These are phyloP conservation scores for Suillus plorans DNA, from an alignment of 768 basidiomycete genomes.

Conservation along the genomic window DNA sequence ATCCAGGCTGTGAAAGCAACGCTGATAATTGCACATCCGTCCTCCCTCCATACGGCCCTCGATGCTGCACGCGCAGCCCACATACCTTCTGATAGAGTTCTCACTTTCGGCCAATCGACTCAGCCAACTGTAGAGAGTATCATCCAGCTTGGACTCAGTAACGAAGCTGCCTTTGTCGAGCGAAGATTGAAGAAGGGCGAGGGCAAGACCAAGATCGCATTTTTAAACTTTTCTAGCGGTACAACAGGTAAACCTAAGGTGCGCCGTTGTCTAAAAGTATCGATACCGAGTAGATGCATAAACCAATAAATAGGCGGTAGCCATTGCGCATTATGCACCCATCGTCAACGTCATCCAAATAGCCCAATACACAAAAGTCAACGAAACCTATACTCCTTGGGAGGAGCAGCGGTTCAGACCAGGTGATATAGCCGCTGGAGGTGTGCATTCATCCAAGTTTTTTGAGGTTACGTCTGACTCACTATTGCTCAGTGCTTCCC, in stretches of 20 bases:
- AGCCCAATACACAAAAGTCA: constrained; percentile 47
- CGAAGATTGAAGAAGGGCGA: constrained; percentile 54
- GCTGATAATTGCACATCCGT: constrained; percentile 33
- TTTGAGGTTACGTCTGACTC: background rate
- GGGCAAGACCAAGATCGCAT: constrained; percentile 61
- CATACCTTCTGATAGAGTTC: constrained; percentile 28
- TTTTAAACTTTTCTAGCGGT: constrained; percentile 72
- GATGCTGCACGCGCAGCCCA: constrained; percentile 29
- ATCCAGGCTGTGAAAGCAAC: constrained; percentile 25
- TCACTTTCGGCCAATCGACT: constrained; percentile 23
- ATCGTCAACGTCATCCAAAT: constrained; percentile 65
- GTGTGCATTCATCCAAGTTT: constrained; percentile 34
- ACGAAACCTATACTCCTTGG: constrained; percentile 36
- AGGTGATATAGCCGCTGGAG: constrained; percentile 57
- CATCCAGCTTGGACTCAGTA: constrained; percentile 41
- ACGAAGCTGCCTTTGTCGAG: constrained; percentile 42
- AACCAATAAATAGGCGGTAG: constrained; percentile 50
- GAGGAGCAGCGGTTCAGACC: constrained; percentile 44
- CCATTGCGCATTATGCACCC: constrained; percentile 63
- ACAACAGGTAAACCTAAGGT: constrained; percentile 58
- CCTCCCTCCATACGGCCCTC: constrained; percentile 25
- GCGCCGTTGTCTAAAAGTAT: background rate
- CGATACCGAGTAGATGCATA: background rate
- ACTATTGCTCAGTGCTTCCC: constrained; percentile 44
- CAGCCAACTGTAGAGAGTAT: constrained; percentile 44